Percentiles rank a stretch among this genome's conserved stretches.
Evolutionary conservation across 345 rosid genomes (phyloP).

Genomic region (Pseudoturritis turrita): DNA sequence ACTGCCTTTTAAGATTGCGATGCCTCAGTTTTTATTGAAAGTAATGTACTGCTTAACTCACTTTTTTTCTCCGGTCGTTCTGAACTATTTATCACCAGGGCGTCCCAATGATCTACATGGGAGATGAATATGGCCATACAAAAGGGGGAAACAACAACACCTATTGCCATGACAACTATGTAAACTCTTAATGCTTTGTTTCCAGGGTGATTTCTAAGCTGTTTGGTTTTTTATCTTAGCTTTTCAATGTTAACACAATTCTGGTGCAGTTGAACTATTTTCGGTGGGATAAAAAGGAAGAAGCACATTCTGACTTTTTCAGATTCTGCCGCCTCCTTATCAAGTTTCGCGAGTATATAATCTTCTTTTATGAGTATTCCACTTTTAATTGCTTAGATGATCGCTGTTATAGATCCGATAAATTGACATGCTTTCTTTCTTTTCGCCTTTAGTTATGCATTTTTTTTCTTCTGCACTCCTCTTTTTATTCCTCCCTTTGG

Average conservation of each 20-base stretch:
- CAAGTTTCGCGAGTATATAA: slow-evolving; percentile 69
- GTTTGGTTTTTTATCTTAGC: background rate
- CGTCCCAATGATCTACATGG: slow-evolving; percentile 96
- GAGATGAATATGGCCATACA: slow-evolving; percentile 97
- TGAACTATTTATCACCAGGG: slow-evolving; percentile 53
- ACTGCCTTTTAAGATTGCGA: background rate
- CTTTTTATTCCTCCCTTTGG: background rate
- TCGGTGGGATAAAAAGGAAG: slow-evolving; percentile 91
- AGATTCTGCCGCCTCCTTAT: slow-evolving; percentile 79
- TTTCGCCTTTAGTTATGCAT: background rate
- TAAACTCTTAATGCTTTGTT: slow-evolving; percentile 28
- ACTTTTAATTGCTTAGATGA: background rate
- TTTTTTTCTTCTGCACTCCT: background rate
- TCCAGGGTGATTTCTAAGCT: background rate
- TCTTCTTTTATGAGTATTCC: background rate
- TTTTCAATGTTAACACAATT: slow-evolving; percentile 10
- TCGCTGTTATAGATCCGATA: background rate
- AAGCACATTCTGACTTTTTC: slow-evolving; percentile 64
- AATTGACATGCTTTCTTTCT: background rate
- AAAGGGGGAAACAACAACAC: slow-evolving; percentile 97
- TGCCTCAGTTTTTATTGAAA: too few species aligned
- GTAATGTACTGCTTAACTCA: background rate
- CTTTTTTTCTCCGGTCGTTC: background rate
- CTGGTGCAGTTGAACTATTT: slow-evolving; percentile 71
- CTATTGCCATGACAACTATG: slow-evolving; percentile 93